A percentile compares a stretch with the other conserved stretches of the same genome.
These are phyloP conservation scores for Knufia petricola DNA, from an alignment of 2,329 filamentous ascomycete species.

Conservation along the genomic window DNA sequence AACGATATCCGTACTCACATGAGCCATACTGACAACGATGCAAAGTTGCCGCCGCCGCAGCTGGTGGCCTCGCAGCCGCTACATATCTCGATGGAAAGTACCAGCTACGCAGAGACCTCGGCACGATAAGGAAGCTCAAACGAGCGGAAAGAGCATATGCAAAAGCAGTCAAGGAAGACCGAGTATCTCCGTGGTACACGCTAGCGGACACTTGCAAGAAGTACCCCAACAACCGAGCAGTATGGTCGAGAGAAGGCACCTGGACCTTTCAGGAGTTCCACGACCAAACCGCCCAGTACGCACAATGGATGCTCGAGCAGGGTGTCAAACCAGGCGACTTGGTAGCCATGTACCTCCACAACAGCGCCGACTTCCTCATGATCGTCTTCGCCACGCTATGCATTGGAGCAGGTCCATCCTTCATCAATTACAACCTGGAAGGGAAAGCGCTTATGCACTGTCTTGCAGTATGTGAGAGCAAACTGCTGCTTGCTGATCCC, in stretches of 20 bases:
- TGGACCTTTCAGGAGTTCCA: conserved; percentile 52
- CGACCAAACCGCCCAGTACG: conserved; percentile 50
- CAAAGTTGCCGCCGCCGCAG: conserved; percentile 24
- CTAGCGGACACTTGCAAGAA: conserved; percentile 49
- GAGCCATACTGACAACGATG: background rate
- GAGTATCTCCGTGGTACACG: conserved; percentile 54
- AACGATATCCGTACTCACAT: too few species aligned
- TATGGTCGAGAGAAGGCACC: conserved; percentile 57
- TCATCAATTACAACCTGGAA: conserved; percentile 57
- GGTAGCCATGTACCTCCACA: conserved; percentile 58
- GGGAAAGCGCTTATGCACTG: conserved; percentile 58
- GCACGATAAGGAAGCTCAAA: conserved; percentile 35
- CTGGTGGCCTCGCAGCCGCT: conserved; percentile 34
- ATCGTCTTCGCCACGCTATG: conserved; percentile 56
- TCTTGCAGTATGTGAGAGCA: conserved; percentile 47
- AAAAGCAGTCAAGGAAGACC: conserved; percentile 43
- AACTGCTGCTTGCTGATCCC: conserved; percentile 50
- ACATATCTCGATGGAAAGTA: conserved; percentile 62
- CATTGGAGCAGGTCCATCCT: conserved; percentile 58
- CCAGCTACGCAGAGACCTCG: conserved; percentile 54
- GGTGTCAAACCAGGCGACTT: conserved; percentile 52
- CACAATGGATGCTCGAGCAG: conserved; percentile 50
- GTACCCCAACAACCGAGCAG: conserved; percentile 46
- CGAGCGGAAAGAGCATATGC: conserved; percentile 37
- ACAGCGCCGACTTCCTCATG: conserved; percentile 58